Base-by-base conservation (phyloP, 208 protist genomes). In the Wallacemonas rigidus region DNA sequence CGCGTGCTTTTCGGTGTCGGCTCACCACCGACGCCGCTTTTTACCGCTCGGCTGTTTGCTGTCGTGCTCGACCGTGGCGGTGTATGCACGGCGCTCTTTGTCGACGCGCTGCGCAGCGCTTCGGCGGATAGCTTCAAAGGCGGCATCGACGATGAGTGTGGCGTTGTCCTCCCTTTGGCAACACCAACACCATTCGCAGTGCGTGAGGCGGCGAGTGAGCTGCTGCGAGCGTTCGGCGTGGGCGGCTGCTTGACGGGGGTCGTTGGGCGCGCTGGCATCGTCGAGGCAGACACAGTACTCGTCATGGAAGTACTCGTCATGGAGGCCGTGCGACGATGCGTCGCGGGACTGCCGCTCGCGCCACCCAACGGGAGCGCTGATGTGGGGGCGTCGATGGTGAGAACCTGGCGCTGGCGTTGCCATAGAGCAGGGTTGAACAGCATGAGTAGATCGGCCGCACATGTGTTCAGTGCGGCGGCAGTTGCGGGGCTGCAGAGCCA, bases 401-500 rank as follows among this genome's bases (percentile, higher is more conserved):
- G 70, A 35, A 81, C 35, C 7, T 57, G 67, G 15, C 58, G 47
- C 69, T 83, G 75, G 26, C 58, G 56, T 6, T 67, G 8, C 78
- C 75, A 80, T 15, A 82, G 17, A 44, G 67, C 48, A 41, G 81
- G 75, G 38, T 48, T 55, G 47, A 84, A 56, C 1, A 86, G 75
- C 63, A 82, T 72, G 48, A 87, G 77, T 6, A 89, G 47, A 11
- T 79, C 69, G 15, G 81, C 53, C 7, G 77, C 76, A 36, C 78
- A 40, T 43, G 50, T 45, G 1, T 77, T 43, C 38, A 89, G 74
- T 58, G 71, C 76, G 15, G 45, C 36, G 17, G 90, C 87, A 12
- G 75, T 84, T 4, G 77, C 45, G 38, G 57, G 41, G 48, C 69
- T 80, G 75, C 88, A 92, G 43, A 93, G 74, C 45, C 69, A 82